A percentile compares a stretch with the other conserved stretches of the same genome.
Conservation (phyloP, 768 basidiomycete genomes). For the Dioszegia crocea region DNA sequence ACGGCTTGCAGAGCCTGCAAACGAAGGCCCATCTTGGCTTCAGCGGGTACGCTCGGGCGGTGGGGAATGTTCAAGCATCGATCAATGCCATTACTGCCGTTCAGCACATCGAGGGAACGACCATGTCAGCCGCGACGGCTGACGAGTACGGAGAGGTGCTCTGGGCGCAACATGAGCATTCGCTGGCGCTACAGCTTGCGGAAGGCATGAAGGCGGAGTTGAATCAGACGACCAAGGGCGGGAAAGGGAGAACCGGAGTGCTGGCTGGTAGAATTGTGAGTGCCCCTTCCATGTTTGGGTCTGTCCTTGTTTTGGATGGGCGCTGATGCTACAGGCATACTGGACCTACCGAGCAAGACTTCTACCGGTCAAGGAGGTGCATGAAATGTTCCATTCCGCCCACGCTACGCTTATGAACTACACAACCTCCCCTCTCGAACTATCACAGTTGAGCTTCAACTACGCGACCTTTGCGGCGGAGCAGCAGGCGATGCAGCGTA, state of each 20-base stretch:
- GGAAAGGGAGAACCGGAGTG: conserved; percentile 13
- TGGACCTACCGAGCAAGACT: conserved; percentile 87
- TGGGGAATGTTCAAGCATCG: conserved; percentile 71
- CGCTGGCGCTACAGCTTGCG: conserved; percentile 61
- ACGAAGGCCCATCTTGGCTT: conserved; percentile 66
- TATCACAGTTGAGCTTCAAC: conserved; percentile 48
- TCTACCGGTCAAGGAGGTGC: conserved; percentile 70
- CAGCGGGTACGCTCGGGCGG: conserved; percentile 65
- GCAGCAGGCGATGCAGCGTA: conserved; percentile 69
- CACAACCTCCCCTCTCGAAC: conserved; percentile 2
- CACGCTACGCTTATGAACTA: conserved; percentile 46
- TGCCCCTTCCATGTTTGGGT: background rate
- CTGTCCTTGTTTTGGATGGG: background rate
- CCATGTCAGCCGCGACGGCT: conserved; percentile 57
- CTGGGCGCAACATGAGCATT: conserved; percentile 82
- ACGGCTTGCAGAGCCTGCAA: conserved; percentile 60
- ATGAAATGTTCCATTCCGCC: conserved; percentile 65
- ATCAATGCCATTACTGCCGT: conserved; percentile 78
- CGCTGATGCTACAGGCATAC: conserved; percentile 60
- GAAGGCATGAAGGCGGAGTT: conserved; percentile 15
- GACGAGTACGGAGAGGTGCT: conserved; percentile 85
- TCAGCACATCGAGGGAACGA: conserved; percentile 57
- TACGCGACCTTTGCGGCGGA: conserved; percentile 85
- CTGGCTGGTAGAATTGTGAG: conserved; percentile 22
- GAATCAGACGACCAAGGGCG: background rate